Evolutionary conservation across 2,329 filamentous ascomycete species (phyloP).

Genomic region (Laburnicola sp.): DNA sequence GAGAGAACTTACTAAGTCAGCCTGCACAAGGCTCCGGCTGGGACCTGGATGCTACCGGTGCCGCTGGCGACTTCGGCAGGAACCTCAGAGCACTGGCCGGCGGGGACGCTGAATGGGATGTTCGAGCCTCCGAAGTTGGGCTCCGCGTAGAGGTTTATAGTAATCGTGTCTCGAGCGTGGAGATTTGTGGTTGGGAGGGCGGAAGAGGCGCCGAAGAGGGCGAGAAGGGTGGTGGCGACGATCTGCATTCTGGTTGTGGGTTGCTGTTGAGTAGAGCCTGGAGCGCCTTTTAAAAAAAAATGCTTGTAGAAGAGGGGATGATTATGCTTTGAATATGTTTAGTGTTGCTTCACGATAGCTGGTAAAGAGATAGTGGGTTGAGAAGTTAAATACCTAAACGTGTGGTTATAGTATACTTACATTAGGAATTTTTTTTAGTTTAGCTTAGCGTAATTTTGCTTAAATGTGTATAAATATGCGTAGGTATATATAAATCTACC

Average conservation of each 20-base stretch:
- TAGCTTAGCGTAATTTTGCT: too few species aligned
- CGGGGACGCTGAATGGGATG: slow-evolving; percentile 4
- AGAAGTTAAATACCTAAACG: too few species aligned
- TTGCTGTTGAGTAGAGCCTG: background rate
- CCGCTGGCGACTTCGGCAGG: slow-evolving; percentile 12
- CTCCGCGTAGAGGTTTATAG: slow-evolving; percentile 18
- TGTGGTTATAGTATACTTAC: too few species aligned
- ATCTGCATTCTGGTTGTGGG: slow-evolving; percentile 13
- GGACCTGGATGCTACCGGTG: slow-evolving; percentile 17
- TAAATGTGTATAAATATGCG: too few species aligned
- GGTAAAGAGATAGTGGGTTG: too few species aligned
- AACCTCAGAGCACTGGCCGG: slow-evolving; percentile 16
- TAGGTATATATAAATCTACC: too few species aligned
- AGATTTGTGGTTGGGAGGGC: slow-evolving; percentile 15
- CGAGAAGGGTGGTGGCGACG: slow-evolving; percentile 14
- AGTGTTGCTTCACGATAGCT: too few species aligned
- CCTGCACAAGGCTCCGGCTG: slow-evolving; percentile 19
- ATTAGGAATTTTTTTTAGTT: too few species aligned
- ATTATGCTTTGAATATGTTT: too few species aligned
- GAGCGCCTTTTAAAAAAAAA: background rate
- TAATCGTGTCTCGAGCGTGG: slow-evolving; percentile 6
- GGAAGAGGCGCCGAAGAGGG: slow-evolving; percentile 15
- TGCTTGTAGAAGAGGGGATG: background rate
- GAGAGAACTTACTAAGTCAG: slow-evolving; percentile 25
- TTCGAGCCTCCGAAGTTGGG: slow-evolving; percentile 17